Percentiles rank a stretch among this genome's conserved stretches.
phyloP scores from a whole-genome alignment of 1,139 yeast species.

The Pneumocystis canis region DNA sequence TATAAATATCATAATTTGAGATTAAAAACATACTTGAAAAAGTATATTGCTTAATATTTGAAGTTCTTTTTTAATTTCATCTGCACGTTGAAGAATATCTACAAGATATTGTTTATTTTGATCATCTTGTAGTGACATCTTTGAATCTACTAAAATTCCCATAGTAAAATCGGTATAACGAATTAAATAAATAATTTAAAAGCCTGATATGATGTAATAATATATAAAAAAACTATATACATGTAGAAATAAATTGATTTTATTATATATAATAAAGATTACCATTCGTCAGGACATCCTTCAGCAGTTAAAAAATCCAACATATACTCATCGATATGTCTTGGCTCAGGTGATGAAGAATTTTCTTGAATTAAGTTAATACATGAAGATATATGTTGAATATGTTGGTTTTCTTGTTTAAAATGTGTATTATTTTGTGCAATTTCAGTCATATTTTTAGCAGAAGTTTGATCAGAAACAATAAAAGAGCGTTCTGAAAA shows the following conservation, averaged over 20 bases:
- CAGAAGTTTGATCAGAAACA: conserved; percentile 14
- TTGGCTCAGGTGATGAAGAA: conserved; percentile 41
- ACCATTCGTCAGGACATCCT: conserved; percentile 10
- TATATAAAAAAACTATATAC: not conserved
- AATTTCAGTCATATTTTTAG: conserved; percentile 2
- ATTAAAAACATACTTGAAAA: not conserved
- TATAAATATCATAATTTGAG: not conserved
- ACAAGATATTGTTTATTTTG: not conserved
- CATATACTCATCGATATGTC: conserved; percentile 95
- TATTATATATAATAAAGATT: not conserved
- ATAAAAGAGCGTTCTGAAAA: conserved; percentile 35
- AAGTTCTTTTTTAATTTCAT: not conserved
- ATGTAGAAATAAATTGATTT: not conserved
- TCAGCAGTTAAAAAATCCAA: conserved; percentile 55
- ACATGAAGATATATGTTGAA: conserved; percentile 18
- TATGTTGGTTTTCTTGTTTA: conserved; percentile 12
- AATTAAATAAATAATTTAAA: not conserved
- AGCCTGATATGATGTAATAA: not conserved
- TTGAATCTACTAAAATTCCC: not conserved
- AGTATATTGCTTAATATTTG: not conserved
- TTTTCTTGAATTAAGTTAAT: conserved; percentile 30
- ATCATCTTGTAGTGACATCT: not conserved
- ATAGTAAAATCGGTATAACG: not conserved
- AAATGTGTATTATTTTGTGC: not conserved
- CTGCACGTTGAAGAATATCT: not conserved